These are phyloP conservation scores for Paramecium biaurelia DNA, from an alignment of 73 alveolate species.

Conservation along the genomic window DNA sequence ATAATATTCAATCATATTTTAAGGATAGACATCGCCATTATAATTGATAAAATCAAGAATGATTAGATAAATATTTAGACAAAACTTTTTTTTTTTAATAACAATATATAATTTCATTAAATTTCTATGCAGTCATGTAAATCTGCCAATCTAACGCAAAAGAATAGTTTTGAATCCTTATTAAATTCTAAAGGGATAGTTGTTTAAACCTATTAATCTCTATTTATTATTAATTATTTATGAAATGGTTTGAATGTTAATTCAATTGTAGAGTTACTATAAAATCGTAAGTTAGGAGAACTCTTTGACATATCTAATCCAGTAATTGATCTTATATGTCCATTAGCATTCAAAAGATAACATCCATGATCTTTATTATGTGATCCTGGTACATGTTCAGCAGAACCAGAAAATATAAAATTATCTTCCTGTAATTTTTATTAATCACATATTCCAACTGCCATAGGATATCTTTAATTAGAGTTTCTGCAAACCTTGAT, in stretches of 20 bases:
- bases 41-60: not conserved
- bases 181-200: not conserved
- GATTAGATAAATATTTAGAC: not conserved
- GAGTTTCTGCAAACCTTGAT: not conserved
- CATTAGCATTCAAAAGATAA: not conserved
- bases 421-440: not conserved
- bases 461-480: not conserved
- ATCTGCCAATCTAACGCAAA: conserved; percentile 35
- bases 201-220: not conserved
- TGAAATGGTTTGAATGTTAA: conserved; percentile 5
- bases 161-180: not conserved
- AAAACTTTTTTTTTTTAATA: not conserved
- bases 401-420: conserved; percentile 8
- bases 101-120: not conserved
- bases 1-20: not conserved
- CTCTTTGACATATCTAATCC: not conserved
- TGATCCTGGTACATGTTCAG: conserved; percentile 40
- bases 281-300: not conserved
- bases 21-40: not conserved
- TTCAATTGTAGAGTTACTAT: conserved; percentile 29
- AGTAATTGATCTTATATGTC: not conserved
- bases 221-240: not conserved
- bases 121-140: not conserved
- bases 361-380: conserved; percentile 26
- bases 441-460: conserved; percentile 15